phyloP scores from a whole-genome alignment of 73 alveolate species.

The Blepharisma japonicum region DNA sequence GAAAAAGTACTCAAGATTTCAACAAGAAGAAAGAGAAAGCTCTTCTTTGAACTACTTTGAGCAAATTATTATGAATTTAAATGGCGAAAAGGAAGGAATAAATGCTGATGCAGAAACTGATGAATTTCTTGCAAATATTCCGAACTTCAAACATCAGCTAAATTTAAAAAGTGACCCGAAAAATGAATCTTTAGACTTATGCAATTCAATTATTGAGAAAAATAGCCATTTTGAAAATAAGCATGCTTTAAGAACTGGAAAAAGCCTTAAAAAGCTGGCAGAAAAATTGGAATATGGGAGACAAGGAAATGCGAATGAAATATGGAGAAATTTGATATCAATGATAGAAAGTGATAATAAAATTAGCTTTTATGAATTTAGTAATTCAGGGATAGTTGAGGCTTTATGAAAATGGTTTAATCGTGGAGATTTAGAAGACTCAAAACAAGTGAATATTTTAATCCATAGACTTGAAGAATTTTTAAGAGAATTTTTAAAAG shows the following conservation, averaged over 20 bases:
- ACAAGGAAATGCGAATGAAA: neutral
- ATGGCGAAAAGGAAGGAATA: too few relatives aligned
- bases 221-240: conserved; percentile 14
- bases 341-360: neutral
- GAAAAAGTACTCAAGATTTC: too few relatives aligned
- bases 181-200: conserved; percentile 5
- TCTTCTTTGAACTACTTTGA: too few relatives aligned
- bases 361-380: conserved; percentile 8
- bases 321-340: neutral
- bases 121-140: too few relatives aligned
- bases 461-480: too few relatives aligned
- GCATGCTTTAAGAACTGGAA: neutral
- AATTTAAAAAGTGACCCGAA: neutral
- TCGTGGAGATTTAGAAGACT: too few relatives aligned
- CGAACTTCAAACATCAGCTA: too few relatives aligned
- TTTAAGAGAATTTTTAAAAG: too few relatives aligned
- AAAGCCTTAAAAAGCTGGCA: neutral
- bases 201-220: conserved; percentile 2
- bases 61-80: too few relatives aligned
- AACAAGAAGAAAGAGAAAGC: too few relatives aligned
- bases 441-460: too few relatives aligned
- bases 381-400: conserved; percentile 14
- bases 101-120: too few relatives aligned
- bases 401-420: conserved; percentile 17
- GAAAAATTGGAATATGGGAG: neutral